Evolutionary conservation across 2,329 filamentous ascomycete genomes (phyloP), one percentile per base, ranked within the genome.

Genomic region (Talaromyces sp.): DNA sequence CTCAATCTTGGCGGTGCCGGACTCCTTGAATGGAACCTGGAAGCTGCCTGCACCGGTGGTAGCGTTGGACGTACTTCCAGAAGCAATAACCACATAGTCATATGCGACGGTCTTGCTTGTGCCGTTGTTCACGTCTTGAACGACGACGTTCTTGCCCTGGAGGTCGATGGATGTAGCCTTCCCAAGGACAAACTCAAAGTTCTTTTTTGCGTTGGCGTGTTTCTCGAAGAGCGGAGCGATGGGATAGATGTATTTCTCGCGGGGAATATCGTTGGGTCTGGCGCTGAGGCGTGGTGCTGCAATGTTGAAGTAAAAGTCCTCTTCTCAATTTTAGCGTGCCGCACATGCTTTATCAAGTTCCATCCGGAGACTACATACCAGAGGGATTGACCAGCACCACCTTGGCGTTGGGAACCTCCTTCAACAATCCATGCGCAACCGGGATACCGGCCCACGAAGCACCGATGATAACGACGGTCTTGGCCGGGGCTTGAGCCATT

Each of bases 331-430:
- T 56, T n/a, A 40, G 48, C 12, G 12, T n/a, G 12, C 44, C 1
- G 21, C 40, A 18, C 4, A 35, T 14, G 4, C 16, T n/a, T 2
- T 52, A 52, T 16, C 16, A 7, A 42, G 40, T 8, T 42, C 8
- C 4, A 21, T 37, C n/a, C n/a, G n/a, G n/a, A 56, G 9, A n/a
- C 37, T 9, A 40, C 46, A 25, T 42, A 63, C 62, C 62, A 37
- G 79, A 80, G 5, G 82, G 80, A 58, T 80, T 78, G 63, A 86
- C 76, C 42, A 84, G 72, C 63, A 81, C 79, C 54, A 86, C 73
- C 60, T 82, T 82, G 70, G 72, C 60, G n/a, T 60, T 57, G 21
- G 74, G 63, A 54, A 69, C 68, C 48, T 67, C 66, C 61, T 72
- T 73, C 46, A 75, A 66, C 58, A 76, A 66, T 37, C 67, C 67